Conservation (phyloP, 768 basidiomycete genomes). For the Pleurotus tuber-regium region DNA sequence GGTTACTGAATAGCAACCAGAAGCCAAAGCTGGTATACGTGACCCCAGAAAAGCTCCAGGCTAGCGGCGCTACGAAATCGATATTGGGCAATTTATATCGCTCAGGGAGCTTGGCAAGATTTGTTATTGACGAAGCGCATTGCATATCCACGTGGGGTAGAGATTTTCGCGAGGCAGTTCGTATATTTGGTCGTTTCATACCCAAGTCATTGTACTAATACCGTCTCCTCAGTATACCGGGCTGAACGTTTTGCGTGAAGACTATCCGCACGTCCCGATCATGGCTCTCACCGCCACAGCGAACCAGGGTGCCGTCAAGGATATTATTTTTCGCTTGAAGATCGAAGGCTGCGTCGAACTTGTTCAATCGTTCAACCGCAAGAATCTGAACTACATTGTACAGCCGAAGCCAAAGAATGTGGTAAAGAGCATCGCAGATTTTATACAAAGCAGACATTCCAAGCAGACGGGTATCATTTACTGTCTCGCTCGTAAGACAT, state of each 20-base stretch:
- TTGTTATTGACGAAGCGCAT: conserved; percentile 97
- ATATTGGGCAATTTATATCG: conserved; percentile 60
- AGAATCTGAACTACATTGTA: conserved; percentile 83
- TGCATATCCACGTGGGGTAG: conserved; percentile 95
- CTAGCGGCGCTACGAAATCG: conserved; percentile 51
- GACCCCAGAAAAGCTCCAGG: conserved; percentile 86
- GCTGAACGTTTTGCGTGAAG: conserved; percentile 64
- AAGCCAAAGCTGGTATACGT: conserved; percentile 78
- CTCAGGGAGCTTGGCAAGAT: conserved; percentile 66
- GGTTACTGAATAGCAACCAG: conserved; percentile 40
- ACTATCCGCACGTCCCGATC: conserved; percentile 80
- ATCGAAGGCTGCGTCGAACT: conserved; percentile 60
- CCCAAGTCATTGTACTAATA: background rate
- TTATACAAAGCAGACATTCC: conserved; percentile 58
- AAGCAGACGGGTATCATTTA: conserved; percentile 83
- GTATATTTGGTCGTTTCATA: conserved; percentile 20
- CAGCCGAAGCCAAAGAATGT: conserved; percentile 34
- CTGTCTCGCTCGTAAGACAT: conserved; percentile 64
- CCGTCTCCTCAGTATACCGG: conserved; percentile 54
- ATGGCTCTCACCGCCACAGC: conserved; percentile 98
- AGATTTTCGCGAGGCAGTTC: conserved; percentile 82
- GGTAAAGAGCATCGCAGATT: conserved; percentile 61
- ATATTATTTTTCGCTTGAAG: conserved; percentile 72
- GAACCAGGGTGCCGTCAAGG: conserved; percentile 69
- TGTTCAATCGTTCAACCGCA: conserved; percentile 87